A percentile compares a stretch with the other conserved stretches of the same genome.
These are phyloP conservation scores for Wickerhamomyces hampshirensis DNA, from an alignment of 805 yeast genomes.

Conservation along the genomic window DNA sequence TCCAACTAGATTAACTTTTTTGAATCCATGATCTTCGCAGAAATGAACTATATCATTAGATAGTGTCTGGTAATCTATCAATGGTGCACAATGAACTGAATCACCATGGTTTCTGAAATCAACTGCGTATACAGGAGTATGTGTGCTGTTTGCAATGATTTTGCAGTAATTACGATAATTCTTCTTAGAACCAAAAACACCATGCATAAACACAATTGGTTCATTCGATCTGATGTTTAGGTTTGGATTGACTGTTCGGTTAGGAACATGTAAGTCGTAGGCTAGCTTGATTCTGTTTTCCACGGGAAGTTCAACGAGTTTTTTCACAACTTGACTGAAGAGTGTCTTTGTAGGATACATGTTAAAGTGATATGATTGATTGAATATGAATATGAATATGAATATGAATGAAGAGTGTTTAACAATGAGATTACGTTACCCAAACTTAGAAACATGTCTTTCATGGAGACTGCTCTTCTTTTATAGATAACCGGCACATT, in stretches of 20 bases:
- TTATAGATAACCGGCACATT: too few species aligned
- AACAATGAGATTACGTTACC: too few species aligned
- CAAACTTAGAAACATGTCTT: too few species aligned
- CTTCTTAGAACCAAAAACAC: slow-evolving; percentile 42
- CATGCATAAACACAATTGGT: slow-evolving; percentile 42
- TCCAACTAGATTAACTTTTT: slow-evolving; percentile 32
- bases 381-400: not conserved
- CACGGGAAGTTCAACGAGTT: slow-evolving; percentile 14
- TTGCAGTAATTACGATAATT: slow-evolving; percentile 36
- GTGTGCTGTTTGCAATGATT: slow-evolving; percentile 27
- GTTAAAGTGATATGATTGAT: not conserved
- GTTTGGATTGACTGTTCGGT: slow-evolving; percentile 23
- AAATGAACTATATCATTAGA: slow-evolving; percentile 37
- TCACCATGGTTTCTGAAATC: slow-evolving; percentile 49
- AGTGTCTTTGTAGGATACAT: slow-evolving; percentile 9
- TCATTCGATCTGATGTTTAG: slow-evolving; percentile 19
- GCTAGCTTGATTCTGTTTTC: slow-evolving; percentile 20
- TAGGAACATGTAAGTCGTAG: slow-evolving; percentile 23
- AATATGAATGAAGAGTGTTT: not conserved
- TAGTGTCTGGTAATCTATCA: slow-evolving; percentile 33
- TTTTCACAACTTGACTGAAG: slow-evolving; percentile 5
- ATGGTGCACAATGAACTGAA: slow-evolving; percentile 37
- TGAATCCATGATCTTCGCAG: slow-evolving; percentile 27
- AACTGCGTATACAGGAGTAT: slow-evolving; percentile 33
- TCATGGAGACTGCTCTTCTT: too few species aligned